Evolutionary conservation across 441 rosid genomes (phyloP).

Genomic region (Euphorbia corollata): DNA sequence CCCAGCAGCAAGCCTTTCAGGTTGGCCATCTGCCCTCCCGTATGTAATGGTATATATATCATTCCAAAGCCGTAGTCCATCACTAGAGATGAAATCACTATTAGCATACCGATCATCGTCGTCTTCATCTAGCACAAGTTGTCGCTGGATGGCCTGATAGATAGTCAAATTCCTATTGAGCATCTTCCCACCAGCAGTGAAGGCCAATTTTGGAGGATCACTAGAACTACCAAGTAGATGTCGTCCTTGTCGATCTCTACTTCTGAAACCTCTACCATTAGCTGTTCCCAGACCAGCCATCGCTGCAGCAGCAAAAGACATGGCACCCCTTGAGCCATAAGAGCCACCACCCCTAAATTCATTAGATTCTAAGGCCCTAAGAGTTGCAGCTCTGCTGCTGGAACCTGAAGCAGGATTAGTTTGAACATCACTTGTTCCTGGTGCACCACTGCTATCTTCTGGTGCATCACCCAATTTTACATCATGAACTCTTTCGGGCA

Average conservation of each 20-base stretch:
- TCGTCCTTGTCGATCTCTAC: slow-evolving; percentile 91
- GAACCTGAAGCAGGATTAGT: slow-evolving; percentile 70
- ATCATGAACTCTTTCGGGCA: slow-evolving; percentile 92
- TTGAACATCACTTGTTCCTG: slow-evolving; percentile 53
- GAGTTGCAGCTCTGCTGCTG: slow-evolving; percentile 65
- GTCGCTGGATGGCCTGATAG: slow-evolving; percentile 96
- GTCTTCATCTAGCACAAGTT: slow-evolving; percentile 81
- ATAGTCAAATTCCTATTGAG: slow-evolving; percentile 91
- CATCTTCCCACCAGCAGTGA: slow-evolving; percentile 88
- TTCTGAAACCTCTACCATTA: slow-evolving; percentile 64
- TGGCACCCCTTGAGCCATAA: slow-evolving; percentile 86
- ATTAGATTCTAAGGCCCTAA: slow-evolving; percentile 47
- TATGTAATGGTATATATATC: slow-evolving; percentile 88
- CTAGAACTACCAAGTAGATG: slow-evolving; percentile 55
- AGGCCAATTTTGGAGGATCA: slow-evolving; percentile 75
- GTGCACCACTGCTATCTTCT: slow-evolving; percentile 50
- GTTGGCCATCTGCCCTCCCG: slow-evolving; percentile 78
- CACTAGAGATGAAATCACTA: slow-evolving; percentile 78
- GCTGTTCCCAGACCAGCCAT: slow-evolving; percentile 97
- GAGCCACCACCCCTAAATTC: slow-evolving; percentile 63
- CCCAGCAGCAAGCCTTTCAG: slow-evolving; percentile 39
- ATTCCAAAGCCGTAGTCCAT: slow-evolving; percentile 85
- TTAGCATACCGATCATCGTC: slow-evolving; percentile 85
- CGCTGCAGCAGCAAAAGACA: slow-evolving; percentile 97
- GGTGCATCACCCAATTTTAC: slow-evolving; percentile 82